These are phyloP conservation scores for Epichloe hybrida DNA, from an alignment of 2,329 filamentous ascomycete genomes.

Conservation along the genomic window DNA sequence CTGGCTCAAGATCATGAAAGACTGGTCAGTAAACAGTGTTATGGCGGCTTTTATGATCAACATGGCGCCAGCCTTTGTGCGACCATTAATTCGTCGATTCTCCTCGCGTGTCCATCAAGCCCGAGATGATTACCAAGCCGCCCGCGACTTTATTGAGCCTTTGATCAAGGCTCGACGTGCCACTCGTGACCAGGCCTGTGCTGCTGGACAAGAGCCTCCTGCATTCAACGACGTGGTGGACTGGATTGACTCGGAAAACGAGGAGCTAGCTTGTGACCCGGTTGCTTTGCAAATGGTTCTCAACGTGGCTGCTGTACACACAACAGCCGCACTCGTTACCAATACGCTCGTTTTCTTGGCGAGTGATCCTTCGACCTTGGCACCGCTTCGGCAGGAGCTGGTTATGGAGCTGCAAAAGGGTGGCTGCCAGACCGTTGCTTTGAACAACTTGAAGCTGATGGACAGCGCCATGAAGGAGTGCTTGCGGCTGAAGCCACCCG, in stretches of 20 bases:
- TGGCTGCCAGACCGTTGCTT: conserved; percentile 4
- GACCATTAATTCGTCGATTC: conserved; percentile 5
- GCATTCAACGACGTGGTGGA: conserved; percentile 6
- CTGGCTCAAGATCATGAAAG: conserved; percentile 6
- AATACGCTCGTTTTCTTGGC: conserved; percentile 6
- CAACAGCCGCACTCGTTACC: conserved; percentile 5
- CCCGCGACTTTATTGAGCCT: conserved; percentile 6
- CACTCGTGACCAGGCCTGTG: background rate
- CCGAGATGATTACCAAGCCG: conserved; percentile 5
- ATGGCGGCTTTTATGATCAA: conserved; percentile 7
- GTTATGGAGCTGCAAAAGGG: background rate
- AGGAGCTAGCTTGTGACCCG: conserved; percentile 5
- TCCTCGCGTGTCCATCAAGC: conserved; percentile 3
- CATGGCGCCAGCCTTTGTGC: conserved; percentile 5
- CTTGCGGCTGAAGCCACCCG: conserved; percentile 5
- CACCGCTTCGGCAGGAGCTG: conserved; percentile 4
- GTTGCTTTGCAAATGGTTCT: conserved; percentile 8
- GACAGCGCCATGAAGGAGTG: conserved; percentile 7
- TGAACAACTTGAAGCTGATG: conserved; percentile 6
- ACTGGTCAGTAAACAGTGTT: conserved; percentile 7
- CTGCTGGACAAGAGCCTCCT: background rate
- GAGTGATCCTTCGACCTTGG: conserved; percentile 1
- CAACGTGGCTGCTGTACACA: conserved; percentile 6
- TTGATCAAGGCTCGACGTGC: conserved; percentile 4
- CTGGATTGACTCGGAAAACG: conserved; percentile 7